A percentile compares a stretch with the other conserved stretches of the same genome.
Conservation (phyloP, 1,284 basidiomycete genomes). For the Ustilago trichophora region DNA sequence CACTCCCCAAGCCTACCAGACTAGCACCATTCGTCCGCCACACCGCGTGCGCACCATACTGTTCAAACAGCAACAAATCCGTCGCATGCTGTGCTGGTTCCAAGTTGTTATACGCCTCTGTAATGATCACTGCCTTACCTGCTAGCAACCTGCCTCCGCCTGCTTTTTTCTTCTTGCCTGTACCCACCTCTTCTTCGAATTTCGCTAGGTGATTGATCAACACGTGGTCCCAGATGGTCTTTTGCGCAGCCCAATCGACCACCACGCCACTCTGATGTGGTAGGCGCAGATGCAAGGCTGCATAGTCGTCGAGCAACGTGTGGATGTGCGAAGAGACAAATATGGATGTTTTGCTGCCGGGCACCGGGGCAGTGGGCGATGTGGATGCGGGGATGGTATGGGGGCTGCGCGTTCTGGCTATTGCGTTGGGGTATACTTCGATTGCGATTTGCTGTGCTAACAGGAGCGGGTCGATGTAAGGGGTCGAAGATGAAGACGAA, state of each 20-base stretch:
- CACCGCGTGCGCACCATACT: conserved; percentile 89
- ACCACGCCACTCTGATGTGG: conserved; percentile 59
- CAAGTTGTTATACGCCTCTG: conserved; percentile 91
- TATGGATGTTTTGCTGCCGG: conserved; percentile 16
- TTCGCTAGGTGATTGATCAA: conserved; percentile 25
- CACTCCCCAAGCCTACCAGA: conserved; percentile 11
- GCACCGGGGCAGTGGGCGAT: too few relatives aligned
- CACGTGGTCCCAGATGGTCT: conserved; percentile 59
- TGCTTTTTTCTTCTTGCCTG: neutral
- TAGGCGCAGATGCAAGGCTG: conserved; percentile 52
- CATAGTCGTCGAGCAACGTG: conserved; percentile 49
- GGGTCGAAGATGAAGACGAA: neutral
- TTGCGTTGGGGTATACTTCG: conserved; percentile 43
- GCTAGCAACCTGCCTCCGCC: conserved; percentile 13
- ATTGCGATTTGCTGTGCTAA: neutral
- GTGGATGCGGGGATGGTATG: conserved; percentile 23
- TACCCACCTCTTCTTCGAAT: neutral
- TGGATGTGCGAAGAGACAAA: conserved; percentile 52
- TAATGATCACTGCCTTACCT: conserved; percentile 72
- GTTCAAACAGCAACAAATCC: conserved; percentile 93
- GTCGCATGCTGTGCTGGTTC: conserved; percentile 89
- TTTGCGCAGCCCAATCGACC: conserved; percentile 63
- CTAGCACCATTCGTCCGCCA: conserved; percentile 69
- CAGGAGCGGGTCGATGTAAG: neutral
- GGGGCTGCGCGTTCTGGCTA: conserved; percentile 45